A percentile compares a stretch with the other conserved stretches of the same genome.
These are phyloP conservation scores for Alternaria longipes DNA, from an alignment of 2,329 filamentous ascomycete species.

Conservation along the genomic window DNA sequence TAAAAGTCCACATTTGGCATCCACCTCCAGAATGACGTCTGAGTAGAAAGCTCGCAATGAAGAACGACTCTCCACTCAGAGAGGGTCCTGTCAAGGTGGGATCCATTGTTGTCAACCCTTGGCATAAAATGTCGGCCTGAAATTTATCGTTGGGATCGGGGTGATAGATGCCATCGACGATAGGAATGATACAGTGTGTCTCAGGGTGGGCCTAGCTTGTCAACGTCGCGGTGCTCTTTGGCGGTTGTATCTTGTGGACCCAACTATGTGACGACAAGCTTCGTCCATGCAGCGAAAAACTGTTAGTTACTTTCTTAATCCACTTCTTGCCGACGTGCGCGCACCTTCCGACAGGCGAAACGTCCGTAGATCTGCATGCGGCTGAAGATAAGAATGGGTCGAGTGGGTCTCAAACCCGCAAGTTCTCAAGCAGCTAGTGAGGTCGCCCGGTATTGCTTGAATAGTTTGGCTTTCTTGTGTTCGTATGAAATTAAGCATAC, in stretches of 20 bases:
- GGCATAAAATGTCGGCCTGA: conserved; percentile 8
- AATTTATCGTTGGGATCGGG: conserved; percentile 15
- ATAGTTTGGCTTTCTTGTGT: not conserved
- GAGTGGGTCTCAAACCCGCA: conserved; percentile 7
- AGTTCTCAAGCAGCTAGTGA: conserved; percentile 2
- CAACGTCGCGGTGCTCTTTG: conserved; percentile 8
- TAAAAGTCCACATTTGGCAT: conserved; percentile 10
- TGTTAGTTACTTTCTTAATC: not conserved
- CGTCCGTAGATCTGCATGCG: conserved; percentile 14
- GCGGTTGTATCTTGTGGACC: conserved; percentile 10
- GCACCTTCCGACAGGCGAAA: conserved; percentile 9
- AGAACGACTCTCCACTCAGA: conserved; percentile 11
- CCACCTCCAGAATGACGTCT: conserved; percentile 16
- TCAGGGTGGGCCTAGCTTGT: conserved; percentile 17
- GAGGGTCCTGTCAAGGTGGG: conserved; percentile 5
- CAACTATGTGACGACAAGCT: conserved; percentile 19
- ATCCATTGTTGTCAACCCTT: conserved; percentile 2
- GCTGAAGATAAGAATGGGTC: conserved; percentile 15
- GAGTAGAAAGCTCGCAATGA: not conserved
- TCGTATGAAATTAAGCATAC: not conserved
- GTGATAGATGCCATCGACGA: conserved; percentile 16
- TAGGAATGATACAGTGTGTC: not conserved
- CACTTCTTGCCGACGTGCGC: conserved; percentile 11
- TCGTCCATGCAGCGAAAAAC: conserved; percentile 15
- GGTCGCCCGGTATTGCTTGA: conserved; percentile 4